phyloP scores from a whole-genome alignment of 2,329 filamentous ascomycete species.

The Bisporella sp. region DNA sequence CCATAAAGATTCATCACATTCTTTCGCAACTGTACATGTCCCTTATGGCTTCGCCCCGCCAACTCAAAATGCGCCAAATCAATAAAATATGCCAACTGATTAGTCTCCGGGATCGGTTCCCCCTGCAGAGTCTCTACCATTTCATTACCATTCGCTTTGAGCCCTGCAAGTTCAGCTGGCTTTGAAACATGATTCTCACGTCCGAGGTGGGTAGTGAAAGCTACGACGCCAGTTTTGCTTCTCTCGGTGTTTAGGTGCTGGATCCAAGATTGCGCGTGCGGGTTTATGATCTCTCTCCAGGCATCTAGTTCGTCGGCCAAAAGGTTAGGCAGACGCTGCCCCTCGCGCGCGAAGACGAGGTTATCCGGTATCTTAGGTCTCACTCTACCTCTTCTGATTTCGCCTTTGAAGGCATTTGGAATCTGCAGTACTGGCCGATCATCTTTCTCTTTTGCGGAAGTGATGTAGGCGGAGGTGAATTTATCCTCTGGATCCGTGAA shows the following conservation, averaged over 20 bases:
- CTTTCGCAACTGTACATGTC: conserved; percentile 11
- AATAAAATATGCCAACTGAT: conserved; percentile 16
- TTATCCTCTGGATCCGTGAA: conserved; percentile 10
- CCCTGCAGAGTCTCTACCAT: too few species aligned
- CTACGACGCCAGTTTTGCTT: conserved; percentile 10
- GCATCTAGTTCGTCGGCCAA: conserved; percentile 8
- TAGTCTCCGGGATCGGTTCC: conserved; percentile 6
- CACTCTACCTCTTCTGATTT: conserved; percentile 8
- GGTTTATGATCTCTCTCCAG: conserved; percentile 9
- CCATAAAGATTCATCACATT: conserved; percentile 10
- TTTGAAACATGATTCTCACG: conserved; percentile 8
- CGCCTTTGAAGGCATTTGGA: not conserved
- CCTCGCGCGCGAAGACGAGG: conserved; percentile 13
- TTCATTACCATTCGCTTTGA: too few species aligned
- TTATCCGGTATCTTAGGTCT: conserved; percentile 12
- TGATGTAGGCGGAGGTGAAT: conserved; percentile 9
- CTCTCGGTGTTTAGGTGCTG: conserved; percentile 9
- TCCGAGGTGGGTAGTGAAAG: conserved; percentile 11
- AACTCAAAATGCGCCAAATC: conserved; percentile 15
- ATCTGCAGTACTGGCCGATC: not conserved
- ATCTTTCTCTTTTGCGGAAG: conserved; percentile 3
- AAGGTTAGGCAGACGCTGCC: conserved; percentile 9
- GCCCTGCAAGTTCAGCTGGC: not conserved
- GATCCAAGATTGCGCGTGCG: conserved; percentile 12
- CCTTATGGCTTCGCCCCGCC: conserved; percentile 8